phyloP scores from a whole-genome alignment of 495 filamentous ascomycete species.

The Penicillium alfredii region DNA sequence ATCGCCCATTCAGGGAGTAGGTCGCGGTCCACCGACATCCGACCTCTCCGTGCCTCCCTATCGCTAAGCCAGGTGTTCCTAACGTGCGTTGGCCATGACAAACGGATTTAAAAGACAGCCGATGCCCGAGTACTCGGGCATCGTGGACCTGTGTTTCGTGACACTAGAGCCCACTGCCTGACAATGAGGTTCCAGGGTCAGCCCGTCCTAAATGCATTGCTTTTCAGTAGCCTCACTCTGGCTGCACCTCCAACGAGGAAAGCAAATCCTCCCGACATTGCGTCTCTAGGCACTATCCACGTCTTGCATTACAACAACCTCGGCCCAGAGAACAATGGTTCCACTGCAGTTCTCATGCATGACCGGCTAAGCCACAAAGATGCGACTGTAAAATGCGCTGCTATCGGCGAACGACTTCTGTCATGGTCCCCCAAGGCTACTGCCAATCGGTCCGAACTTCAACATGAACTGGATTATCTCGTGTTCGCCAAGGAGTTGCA shows the following conservation, averaged over 20 bases:
- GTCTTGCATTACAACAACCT: constrained; percentile 27
- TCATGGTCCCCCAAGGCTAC: constrained; percentile 3
- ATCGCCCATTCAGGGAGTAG: no score
- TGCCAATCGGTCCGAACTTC: constrained; percentile 11
- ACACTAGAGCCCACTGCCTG: not conserved
- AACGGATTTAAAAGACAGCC: no score
- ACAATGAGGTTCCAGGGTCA: no score
- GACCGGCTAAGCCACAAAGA: constrained; percentile 8
- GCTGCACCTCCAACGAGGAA: not conserved
- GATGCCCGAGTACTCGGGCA: no score
- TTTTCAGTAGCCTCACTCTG: not conserved
- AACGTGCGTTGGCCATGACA: no score
- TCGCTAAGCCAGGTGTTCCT: no score
- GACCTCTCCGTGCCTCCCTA: no score
- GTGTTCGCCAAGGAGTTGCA: constrained; percentile 14
- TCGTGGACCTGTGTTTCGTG: not conserved
- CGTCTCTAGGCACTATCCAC: constrained; percentile 18
- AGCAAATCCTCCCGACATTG: constrained; percentile 1
- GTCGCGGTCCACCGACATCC: no score
- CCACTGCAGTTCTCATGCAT: constrained; percentile 21
- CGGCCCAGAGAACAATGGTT: constrained; percentile 26
- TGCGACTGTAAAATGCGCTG: constrained; percentile 14
- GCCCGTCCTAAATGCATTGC: not conserved
- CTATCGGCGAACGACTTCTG: constrained; percentile 23
- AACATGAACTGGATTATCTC: constrained; percentile 21